A percentile compares a stretch with the other conserved stretches of the same genome.
Conservation (phyloP, 371 early-diverging fungal species). For the Phascolomyces articulosus region DNA sequence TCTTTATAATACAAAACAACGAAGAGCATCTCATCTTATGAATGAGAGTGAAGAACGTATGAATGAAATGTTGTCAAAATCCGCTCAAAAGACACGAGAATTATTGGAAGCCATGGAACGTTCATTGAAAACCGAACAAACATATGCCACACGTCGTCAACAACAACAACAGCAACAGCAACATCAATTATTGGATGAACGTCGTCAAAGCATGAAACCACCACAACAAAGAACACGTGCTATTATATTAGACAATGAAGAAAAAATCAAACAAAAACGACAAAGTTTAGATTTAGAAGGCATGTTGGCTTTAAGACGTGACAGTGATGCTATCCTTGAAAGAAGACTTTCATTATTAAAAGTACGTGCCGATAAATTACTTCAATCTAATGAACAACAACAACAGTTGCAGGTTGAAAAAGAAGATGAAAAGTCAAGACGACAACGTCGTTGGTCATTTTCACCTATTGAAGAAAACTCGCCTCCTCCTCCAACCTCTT, state of each 20-base stretch:
- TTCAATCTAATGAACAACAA: neutral
- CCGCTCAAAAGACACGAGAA: slow-evolving; percentile 15
- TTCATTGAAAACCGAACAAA: slow-evolving; percentile 8
- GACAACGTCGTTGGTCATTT: slow-evolving; percentile 11
- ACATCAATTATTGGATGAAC: neutral
- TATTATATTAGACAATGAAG: neutral
- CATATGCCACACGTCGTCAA: neutral
- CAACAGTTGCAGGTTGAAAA: neutral
- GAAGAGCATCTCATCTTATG: neutral
- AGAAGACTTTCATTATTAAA: slow-evolving; percentile 17
- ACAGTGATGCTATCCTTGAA: slow-evolving; percentile 21
- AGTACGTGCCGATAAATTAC: slow-evolving; percentile 9
- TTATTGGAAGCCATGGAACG: slow-evolving; percentile 15
- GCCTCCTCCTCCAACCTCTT: too few species aligned
- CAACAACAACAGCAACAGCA: neutral
- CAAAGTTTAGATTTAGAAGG: slow-evolving; percentile 18
- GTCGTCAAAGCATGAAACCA: neutral
- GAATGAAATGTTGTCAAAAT: slow-evolving; percentile 11
- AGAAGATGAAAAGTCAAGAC: too few species aligned
- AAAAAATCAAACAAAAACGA: slow-evolving; percentile 4
- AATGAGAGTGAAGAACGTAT: slow-evolving; percentile 5
- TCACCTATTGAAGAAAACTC: slow-evolving; percentile 3
- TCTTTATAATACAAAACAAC: neutral
- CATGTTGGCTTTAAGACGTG: slow-evolving; percentile 16
- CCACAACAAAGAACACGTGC: neutral